These are phyloP conservation scores for Pythium utonaiense DNA, from an alignment of 352 stramenopile genomes.

Conservation along the genomic window DNA sequence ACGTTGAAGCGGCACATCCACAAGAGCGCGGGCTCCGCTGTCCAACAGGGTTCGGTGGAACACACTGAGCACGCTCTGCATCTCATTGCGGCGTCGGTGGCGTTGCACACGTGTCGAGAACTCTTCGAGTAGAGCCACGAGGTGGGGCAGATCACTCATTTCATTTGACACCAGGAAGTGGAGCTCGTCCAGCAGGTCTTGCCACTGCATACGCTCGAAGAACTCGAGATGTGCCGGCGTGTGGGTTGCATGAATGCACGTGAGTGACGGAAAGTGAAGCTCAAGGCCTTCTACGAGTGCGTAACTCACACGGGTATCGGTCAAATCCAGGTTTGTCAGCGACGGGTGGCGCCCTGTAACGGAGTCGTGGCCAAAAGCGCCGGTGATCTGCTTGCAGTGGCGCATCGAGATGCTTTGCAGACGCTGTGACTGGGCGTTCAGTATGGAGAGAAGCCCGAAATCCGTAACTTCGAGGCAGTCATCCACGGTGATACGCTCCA, in stretches of 20 bases:
- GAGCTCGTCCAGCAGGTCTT: constrained; percentile 47
- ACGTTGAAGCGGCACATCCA: constrained; percentile 57
- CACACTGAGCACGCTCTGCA: constrained; percentile 12
- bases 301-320: constrained; percentile 55
- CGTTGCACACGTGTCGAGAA: constrained; percentile 25
- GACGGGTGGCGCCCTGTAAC: constrained; percentile 61
- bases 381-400: constrained; percentile 75
- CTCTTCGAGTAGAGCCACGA: constrained; percentile 49
- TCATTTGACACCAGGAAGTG: constrained; percentile 56
- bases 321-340: constrained; percentile 51
- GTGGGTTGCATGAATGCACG: constrained; percentile 54
- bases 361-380: constrained; percentile 35
- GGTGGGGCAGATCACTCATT: constrained; percentile 53
- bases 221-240: constrained; percentile 68
- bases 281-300: constrained; percentile 50
- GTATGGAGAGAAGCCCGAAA: constrained; percentile 70
- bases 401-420: constrained; percentile 62
- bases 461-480: constrained; percentile 80
- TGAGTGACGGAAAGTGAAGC: constrained; percentile 56
- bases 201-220: constrained; percentile 39
- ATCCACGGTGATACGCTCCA: constrained; percentile 62
- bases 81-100: neutral
- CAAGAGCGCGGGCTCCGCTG: constrained; percentile 28
- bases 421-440: constrained; percentile 78
- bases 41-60: constrained; percentile 52